Evolutionary conservation across 2,329 filamentous ascomycete genomes (phyloP), one percentile per base, ranked within the genome.

Genomic region (Huntiella abstrusa): DNA sequence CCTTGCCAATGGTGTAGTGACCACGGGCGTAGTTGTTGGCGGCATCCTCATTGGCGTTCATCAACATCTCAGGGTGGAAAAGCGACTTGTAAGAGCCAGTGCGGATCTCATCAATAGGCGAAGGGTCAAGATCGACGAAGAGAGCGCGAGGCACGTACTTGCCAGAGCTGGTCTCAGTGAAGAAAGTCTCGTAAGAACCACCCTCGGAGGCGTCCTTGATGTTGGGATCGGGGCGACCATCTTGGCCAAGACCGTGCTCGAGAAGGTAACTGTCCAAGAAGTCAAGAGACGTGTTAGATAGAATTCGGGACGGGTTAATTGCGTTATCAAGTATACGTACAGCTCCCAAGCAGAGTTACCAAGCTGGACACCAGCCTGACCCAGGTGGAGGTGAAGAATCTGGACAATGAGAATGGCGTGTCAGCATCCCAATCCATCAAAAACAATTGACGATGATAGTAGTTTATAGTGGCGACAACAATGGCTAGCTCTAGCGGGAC

Each of bases 11-110:
- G 55, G 78, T 82, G 64, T 83, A 82, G 65, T 83, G 77, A 49
- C 78, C 78, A 66, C 77, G 77, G 54, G 78, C 78, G 57, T 82
- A 83, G 69, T 83, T 83, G 67, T 82, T 82, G 64, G 77, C 76
- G 49, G 78, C 77, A 71, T 82, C 78, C 62, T 82, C 78, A 70
- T 82, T 82, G 63, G 77, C 77, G 61, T 73, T 81, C 59, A 82
- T 75, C 58, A 82, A 63, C 55, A 77, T 68, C 67, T 82, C 77
- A 40, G 77, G 77, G 64, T 82, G 77, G 69, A 80, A 82, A 51
- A 82, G 71, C 58, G 77, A 69, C 55, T 75, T 74, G 65, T 80
- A 82, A 53, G 57, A 51, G 50, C 77, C 77, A 46, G 76, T 81
- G 50, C 77, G 74, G 63, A 82, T 80, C 68, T 82, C 78, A 56